Conservation (phyloP, 2,329 filamentous ascomycete genomes). For the Colletotrichum coccodes region DNA sequence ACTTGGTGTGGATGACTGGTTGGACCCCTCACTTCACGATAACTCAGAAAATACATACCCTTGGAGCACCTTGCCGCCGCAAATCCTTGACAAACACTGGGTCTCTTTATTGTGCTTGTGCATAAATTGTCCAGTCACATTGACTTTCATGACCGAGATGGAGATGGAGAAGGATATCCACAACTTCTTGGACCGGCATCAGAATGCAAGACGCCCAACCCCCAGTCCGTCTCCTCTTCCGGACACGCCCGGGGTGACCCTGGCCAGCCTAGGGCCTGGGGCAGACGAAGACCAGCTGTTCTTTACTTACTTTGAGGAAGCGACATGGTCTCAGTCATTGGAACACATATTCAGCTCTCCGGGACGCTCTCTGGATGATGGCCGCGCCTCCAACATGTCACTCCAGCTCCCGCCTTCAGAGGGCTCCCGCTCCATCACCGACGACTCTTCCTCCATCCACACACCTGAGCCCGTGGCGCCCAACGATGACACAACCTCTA, state of each 20-base stretch:
- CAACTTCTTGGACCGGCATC: constrained; percentile 1
- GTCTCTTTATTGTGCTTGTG: background rate
- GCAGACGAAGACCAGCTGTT: background rate
- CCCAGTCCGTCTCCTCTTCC: background rate
- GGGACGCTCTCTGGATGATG: background rate
- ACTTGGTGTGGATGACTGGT: background rate
- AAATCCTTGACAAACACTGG: constrained; percentile 12
- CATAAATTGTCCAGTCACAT: background rate
- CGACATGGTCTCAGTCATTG: background rate
- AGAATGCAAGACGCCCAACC: background rate
- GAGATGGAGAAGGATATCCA: background rate
- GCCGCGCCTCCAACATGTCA: background rate
- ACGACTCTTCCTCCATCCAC: constrained; percentile 1
- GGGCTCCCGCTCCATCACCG: background rate
- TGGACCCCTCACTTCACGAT: background rate
- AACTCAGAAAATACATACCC: constrained; percentile 4
- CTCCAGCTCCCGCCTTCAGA: background rate
- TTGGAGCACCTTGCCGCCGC: constrained; percentile 1
- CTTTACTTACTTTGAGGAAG: background rate
- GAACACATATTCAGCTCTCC: background rate
- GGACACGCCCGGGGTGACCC: background rate
- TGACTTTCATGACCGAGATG: constrained; percentile 14
- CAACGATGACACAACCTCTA: background rate
- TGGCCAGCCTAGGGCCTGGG: no score
- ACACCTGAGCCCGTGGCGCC: background rate